These are phyloP conservation scores for Penicillium sp. DNA, from an alignment of 2,329 filamentous ascomycete species.

Conservation along the genomic window DNA sequence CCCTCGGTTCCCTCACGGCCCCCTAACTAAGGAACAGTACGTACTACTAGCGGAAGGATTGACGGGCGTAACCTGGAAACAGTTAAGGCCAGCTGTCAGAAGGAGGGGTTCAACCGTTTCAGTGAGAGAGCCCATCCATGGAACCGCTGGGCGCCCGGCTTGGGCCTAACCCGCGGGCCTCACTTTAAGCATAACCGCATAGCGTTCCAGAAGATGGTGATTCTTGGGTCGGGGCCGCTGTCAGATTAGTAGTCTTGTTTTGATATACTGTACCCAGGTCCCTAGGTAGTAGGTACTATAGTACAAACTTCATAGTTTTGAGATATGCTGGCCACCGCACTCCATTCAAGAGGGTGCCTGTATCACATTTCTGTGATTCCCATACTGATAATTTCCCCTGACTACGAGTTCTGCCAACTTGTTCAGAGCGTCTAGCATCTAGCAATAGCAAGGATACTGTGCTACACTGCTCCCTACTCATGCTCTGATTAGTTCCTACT, in stretches of 20 bases:
- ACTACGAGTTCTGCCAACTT: background rate
- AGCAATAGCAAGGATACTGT: too few species aligned
- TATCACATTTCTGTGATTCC: background rate
- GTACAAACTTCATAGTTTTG: too few species aligned
- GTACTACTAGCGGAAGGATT: background rate
- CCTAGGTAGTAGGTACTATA: too few species aligned
- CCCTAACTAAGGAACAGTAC: too few species aligned
- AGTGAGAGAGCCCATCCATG: conserved; percentile 16
- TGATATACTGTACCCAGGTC: too few species aligned
- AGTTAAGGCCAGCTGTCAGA: conserved; percentile 6
- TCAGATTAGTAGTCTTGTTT: conserved; percentile 11
- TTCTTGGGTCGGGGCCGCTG: conserved; percentile 23
- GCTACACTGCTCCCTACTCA: too few species aligned
- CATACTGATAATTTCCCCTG: background rate
- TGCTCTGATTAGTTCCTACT: background rate
- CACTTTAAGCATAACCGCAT: conserved; percentile 29
- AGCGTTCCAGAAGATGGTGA: conserved; percentile 22
- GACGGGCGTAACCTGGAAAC: background rate
- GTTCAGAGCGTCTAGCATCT: background rate
- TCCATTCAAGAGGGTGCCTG: background rate
- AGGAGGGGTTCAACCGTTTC: background rate
- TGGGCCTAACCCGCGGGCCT: conserved; percentile 13
- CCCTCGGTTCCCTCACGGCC: background rate
- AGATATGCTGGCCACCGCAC: too few species aligned
- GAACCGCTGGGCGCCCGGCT: conserved; percentile 7